phyloP scores from a whole-genome alignment of 2,329 filamentous ascomycete genomes.

The Ceratocystis albifundus region DNA sequence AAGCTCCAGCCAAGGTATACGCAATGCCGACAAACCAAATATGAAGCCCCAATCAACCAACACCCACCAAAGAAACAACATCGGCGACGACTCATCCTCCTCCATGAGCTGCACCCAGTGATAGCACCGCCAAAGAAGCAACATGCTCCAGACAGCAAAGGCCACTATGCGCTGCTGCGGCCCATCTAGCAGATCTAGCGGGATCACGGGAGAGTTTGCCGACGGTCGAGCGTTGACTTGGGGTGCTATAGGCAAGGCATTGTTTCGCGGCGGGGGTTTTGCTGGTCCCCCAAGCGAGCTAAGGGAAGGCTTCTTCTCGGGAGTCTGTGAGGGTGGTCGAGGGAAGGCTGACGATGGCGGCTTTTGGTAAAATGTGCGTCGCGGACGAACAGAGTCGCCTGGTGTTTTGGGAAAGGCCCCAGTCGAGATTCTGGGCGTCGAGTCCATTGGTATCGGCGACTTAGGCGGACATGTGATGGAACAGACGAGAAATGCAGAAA shows the following conservation, averaged over 20 bases:
- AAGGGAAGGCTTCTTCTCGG: conserved; percentile 8
- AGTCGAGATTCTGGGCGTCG: conserved; percentile 21
- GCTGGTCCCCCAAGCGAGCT: background rate
- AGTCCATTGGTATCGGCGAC: conserved; percentile 17
- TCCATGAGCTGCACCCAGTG: conserved; percentile 71
- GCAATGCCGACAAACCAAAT: conserved; percentile 72
- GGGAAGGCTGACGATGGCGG: conserved; percentile 15
- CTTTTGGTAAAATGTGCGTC: conserved; percentile 19
- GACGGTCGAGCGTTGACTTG: conserved; percentile 28
- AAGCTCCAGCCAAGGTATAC: conserved; percentile 95
- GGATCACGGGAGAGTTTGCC: conserved; percentile 55
- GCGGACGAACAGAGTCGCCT: conserved; percentile 20
- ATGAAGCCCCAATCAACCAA: conserved; percentile 75
- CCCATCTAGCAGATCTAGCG: conserved; percentile 70
- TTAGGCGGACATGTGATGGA: conserved; percentile 15
- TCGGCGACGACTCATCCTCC: conserved; percentile 76
- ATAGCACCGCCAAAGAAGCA: conserved; percentile 76
- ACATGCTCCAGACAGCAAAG: conserved; percentile 60
- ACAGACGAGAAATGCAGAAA: background rate
- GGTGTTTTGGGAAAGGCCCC: conserved; percentile 23
- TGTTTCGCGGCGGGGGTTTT: conserved; percentile 20
- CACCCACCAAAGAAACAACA: conserved; percentile 89
- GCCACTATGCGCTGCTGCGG: conserved; percentile 85
- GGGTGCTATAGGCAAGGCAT: conserved; percentile 39
- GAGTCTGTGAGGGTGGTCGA: conserved; percentile 15